phyloP scores from a whole-genome alignment of 768 basidiomycete genomes.

The Agrocybe praecox region DNA sequence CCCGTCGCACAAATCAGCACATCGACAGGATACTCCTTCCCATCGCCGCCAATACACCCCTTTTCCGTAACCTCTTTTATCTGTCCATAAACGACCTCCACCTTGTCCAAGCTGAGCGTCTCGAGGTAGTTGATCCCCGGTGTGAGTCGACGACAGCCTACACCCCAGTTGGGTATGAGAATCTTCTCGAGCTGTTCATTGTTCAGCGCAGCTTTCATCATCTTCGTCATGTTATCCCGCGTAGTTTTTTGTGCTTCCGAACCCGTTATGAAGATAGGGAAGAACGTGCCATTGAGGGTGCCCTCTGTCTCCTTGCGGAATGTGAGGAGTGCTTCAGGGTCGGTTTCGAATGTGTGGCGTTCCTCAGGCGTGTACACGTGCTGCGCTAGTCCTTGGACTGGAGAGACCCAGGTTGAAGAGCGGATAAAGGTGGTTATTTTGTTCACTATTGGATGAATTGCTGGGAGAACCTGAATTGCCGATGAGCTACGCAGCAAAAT shows the following conservation, averaged over 20 bases:
- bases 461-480: conserved; percentile 33
- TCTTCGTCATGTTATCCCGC: conserved; percentile 21
- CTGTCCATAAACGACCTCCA: conserved; percentile 30
- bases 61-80: conserved; percentile 31
- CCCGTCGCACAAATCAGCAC: conserved; percentile 39
- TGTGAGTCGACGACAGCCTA: conserved; percentile 36
- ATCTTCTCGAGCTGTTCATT: conserved; percentile 44
- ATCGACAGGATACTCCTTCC: conserved; percentile 31
- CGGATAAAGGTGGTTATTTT: conserved; percentile 36
- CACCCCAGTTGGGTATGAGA: conserved; percentile 31
- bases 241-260: conserved; percentile 32
- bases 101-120: conserved; percentile 29
- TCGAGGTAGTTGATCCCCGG: conserved; percentile 39
- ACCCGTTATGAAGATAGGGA: conserved; percentile 29
- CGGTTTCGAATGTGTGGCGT: conserved; percentile 33
- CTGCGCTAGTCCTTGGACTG: conserved; percentile 24
- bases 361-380: conserved; percentile 41
- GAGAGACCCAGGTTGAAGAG: conserved; percentile 30
- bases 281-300: conserved; percentile 33
- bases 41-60: conserved; percentile 29
- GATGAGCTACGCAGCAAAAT: conserved; percentile 25
- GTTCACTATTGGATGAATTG: conserved; percentile 34
- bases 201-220: conserved; percentile 43
- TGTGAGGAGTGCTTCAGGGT: conserved; percentile 38
- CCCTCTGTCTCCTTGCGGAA: conserved; percentile 44